Base-by-base conservation (phyloP, 345 rosid genomes). In the Bruguiera parviflora region DNA sequence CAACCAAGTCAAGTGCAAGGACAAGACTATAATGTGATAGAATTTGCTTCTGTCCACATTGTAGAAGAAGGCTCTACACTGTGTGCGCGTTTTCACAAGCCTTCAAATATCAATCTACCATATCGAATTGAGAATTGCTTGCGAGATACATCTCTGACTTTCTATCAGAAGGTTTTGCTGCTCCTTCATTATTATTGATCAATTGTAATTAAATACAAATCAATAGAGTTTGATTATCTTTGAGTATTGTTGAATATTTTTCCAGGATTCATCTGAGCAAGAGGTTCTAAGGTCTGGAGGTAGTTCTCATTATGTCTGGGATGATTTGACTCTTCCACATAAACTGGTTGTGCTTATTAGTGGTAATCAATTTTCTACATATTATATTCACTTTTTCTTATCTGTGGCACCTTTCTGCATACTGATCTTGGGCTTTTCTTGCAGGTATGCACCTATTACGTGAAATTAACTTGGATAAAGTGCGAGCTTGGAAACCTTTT, bases 401-500 rank as follows among this genome's bases (percentile, higher is more conserved):
- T 24, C 59, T 1, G 18, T 11, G 59, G 18, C 29, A 56, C 59
- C 31, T 27, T 56, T 2, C 11, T 56, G 19, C 11, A 27, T 24
- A 56, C 59, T 13, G 58, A 39, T 61, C 19, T 65, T 80, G 37
- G 29, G 9, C 73, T 70, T 74, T 64, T 73, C 49, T 49, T 72
- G 80, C 81, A 94, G 98, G 79, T 80, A 71, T 82, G 80, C 81
- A 85, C 71, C 82, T 77, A 28, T 66, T 82, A 69, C 97, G 88
- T 29, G 98, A 91, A 80, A 86, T 94, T 62, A 91, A 84, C 84
- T 82, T 94, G 84, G 98, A 94, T 79, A 94, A 94, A 83, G 84
- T 94, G 70, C 94, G 96, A 61, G 77, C 86, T 18, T 94, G 98
- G 98, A 94, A 89, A 83, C 87, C 97, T 64, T 89, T 91, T 71